Base-by-base conservation (phyloP, 2,329 filamentous ascomycete genomes). In the Penicillium palitans region DNA sequence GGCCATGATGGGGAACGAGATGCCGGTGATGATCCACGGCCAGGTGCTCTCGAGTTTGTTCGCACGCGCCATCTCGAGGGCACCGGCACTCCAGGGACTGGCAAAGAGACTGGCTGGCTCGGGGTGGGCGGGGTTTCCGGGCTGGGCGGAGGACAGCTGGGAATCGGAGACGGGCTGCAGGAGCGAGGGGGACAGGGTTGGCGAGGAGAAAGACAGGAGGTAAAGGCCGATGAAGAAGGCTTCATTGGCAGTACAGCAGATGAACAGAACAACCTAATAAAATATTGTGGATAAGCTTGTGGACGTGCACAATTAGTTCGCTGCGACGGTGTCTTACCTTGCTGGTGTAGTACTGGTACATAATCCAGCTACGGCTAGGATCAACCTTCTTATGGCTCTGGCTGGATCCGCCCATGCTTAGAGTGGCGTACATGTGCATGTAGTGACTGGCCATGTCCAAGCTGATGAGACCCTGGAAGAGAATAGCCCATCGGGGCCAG, bases 151-250 rank as follows among this genome's bases (percentile, higher is more conserved):
- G 47, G 79, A 78, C 52, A 80, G 80, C 55, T 81, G 80, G 45
- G 74, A 71, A 53, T 82, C 79, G 61, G 86, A 83, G 41, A 86
- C 81, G 13, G 85, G 80, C 68, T 86, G 80, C 57, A 88, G 87
- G 52, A 98, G 88, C 58, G 91, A 91, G 1, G 95, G 93, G 2
- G 91, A 95, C 55, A 98, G 86, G 39, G 87, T 85, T 2, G 93
- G 93, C 57, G 91, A 96, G 58, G 90, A 96, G 83, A 99, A 99
- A 69, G 93, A 97, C 59, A 99, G 88, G 54, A 99, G 89, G 80
- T 99, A 99, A 61, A 99, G 87, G 31, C 91, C 93, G 73, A 99
- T 97, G 83, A 99, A 99, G 84, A 97, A 99, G 64, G 93, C 79
- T 78, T 99, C 95, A 76, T 99, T 99, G 66, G 96, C 79, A 58